Evolutionary conservation across 805 yeast genomes (phyloP).

Genomic region (Ogataea paraovalis): DNA sequence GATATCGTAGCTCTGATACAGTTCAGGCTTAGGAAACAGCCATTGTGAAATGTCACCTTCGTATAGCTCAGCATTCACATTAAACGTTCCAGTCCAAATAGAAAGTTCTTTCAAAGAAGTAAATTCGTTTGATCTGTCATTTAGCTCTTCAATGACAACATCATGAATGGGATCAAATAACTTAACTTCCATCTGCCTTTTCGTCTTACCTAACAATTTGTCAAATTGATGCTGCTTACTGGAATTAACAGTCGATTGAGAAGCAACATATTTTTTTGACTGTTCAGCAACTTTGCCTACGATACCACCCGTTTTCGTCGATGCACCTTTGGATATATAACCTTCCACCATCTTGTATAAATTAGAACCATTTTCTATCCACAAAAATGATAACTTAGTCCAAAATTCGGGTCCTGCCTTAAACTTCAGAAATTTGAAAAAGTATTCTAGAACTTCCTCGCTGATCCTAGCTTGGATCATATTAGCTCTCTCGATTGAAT

Average conservation of each 20-base stretch:
- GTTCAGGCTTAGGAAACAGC: slow-evolving; percentile 40
- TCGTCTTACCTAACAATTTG: slow-evolving; percentile 45
- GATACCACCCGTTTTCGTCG: slow-evolving; percentile 40
- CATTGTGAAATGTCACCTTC: slow-evolving; percentile 41
- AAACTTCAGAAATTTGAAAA: slow-evolving; percentile 41
- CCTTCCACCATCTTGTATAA: slow-evolving; percentile 37
- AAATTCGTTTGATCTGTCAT: slow-evolving; percentile 37
- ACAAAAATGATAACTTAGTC: slow-evolving; percentile 39
- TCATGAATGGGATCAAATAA: slow-evolving; percentile 54
- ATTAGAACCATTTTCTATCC: slow-evolving; percentile 44
- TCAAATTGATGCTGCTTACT: slow-evolving; percentile 32
- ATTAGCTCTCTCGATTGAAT: slow-evolving; percentile 47
- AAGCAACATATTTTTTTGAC: slow-evolving; percentile 31
- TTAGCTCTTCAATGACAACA: slow-evolving; percentile 41
- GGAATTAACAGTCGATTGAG: slow-evolving; percentile 14
- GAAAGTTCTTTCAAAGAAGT: slow-evolving; percentile 37
- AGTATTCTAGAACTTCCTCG: slow-evolving; percentile 45
- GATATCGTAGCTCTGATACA: slow-evolving; percentile 53
- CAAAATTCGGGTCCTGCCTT: slow-evolving; percentile 29
- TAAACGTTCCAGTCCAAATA: slow-evolving; percentile 49
- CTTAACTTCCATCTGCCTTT: slow-evolving; percentile 41
- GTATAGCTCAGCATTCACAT: slow-evolving; percentile 47
- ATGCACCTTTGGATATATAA: slow-evolving; percentile 36
- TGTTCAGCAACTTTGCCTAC: slow-evolving; percentile 41
- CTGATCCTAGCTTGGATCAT: slow-evolving; percentile 42